Conservation (phyloP, 371 early-diverging fungal genomes). For the Apophysomyces elegans region DNA sequence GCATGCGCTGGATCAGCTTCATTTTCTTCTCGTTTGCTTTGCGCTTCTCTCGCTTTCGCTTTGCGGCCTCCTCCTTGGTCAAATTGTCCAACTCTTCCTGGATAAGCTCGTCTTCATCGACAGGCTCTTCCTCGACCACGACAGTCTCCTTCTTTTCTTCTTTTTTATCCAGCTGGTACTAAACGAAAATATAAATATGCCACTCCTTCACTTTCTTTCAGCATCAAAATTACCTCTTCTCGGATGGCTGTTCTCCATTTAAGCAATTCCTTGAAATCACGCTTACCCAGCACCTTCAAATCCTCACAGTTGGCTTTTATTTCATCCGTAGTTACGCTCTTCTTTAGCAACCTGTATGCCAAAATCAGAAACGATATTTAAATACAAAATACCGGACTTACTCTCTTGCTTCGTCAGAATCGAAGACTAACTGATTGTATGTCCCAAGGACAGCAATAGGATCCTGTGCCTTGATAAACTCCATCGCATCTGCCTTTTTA, state of each 20-base stretch:
- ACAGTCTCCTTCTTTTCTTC: constrained; percentile 51
- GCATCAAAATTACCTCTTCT: constrained; percentile 39
- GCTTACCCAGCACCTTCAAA: constrained; percentile 91
- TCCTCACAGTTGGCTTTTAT: constrained; percentile 82
- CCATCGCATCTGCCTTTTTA: constrained; percentile 70
- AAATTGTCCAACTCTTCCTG: constrained; percentile 66
- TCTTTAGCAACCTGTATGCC: constrained; percentile 48
- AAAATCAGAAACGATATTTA: not conserved
- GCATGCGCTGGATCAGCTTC: constrained; percentile 84
- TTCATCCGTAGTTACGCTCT: constrained; percentile 79
- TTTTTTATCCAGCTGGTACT: constrained; percentile 53
- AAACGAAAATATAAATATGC: constrained; percentile 23
- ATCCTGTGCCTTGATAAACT: constrained; percentile 80
- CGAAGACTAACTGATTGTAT: constrained; percentile 76
- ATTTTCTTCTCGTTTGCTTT: constrained; percentile 78
- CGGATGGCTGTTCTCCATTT: constrained; percentile 87
- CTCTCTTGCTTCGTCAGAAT: constrained; percentile 64
- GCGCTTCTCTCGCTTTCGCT: constrained; percentile 62
- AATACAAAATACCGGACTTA: constrained; percentile 21
- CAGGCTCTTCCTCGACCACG: constrained; percentile 55
- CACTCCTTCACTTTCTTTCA: constrained; percentile 30
- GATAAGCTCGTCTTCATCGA: constrained; percentile 62
- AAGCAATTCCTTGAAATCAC: constrained; percentile 88
- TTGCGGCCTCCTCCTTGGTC: constrained; percentile 62
- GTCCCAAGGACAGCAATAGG: constrained; percentile 78